Evolutionary conservation across 495 filamentous ascomycete genomes (phyloP), one percentile per base, ranked within the genome.

Genomic region (Penicillium egyptiacum): DNA sequence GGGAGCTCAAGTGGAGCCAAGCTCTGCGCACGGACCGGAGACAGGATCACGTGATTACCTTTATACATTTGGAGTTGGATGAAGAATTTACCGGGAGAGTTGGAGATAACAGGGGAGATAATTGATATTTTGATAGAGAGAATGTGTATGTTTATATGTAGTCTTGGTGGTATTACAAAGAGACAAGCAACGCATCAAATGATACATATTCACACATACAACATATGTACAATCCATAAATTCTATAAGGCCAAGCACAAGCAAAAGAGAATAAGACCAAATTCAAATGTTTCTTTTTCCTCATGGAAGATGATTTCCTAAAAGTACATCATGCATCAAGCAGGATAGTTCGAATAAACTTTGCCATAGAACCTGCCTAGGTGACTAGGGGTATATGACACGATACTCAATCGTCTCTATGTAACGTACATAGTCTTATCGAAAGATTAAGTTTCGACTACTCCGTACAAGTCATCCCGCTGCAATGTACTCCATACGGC

Each of bases 401-500:
- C 0, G 14, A 45, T 55, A 54, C 30, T 20, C 26, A 46, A 39
- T 55, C 31, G 8, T 39, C 6, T 17, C 0, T 39, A 7, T 17
- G 35, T 17, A 39, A 39, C 35, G 3, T 26, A 39, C 0, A n/a
- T 17, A 28, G 4, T n/a, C 31, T 12, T 14, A 45, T 17, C 8
- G 2, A 9, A 17, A 19, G 30, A 58, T 50, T 20, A 30, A 59
- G 41, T 14, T 42, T 42, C 31, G 43, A n/a, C 48, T 53, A 26
- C 26, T 28, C 26, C 26, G 26, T 28, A 53, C 45, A 8, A 55
- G 54, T 57, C 55, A 66, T 59, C 55, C 43, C 12, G 42, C 53
- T 16, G 63, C 55, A 52, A 43, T 54, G 52, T 56, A 54, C 58
- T 62, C 54, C 53, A 64, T 64, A 56, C 58, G 63, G 66, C 33